Conservation (phyloP, 768 basidiomycete genomes). For the Stropharia rugosoannulata region DNA sequence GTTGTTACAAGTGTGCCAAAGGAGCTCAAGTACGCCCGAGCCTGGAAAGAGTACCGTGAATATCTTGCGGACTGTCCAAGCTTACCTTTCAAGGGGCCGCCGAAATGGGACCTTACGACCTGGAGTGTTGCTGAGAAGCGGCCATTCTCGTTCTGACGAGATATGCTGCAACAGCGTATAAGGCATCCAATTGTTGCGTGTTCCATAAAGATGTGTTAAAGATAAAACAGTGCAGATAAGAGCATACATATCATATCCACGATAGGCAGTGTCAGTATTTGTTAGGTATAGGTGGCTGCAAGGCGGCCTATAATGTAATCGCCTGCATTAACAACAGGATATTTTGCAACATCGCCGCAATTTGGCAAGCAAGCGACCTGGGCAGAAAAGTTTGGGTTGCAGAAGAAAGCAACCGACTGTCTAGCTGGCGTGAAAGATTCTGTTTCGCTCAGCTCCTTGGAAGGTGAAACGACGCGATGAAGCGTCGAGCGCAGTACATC, state of each 20-base stretch:
- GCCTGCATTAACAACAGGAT: constrained; percentile 69
- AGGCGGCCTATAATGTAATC: constrained; percentile 76
- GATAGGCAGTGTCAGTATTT: background rate
- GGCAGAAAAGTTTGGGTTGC: constrained; percentile 74
- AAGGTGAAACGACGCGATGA: constrained; percentile 80
- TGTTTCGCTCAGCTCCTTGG: constrained; percentile 43
- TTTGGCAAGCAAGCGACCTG: constrained; percentile 72
- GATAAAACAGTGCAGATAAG: background rate
- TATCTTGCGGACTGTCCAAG: constrained; percentile 22
- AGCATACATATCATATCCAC: background rate
- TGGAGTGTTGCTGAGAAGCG: constrained; percentile 31
- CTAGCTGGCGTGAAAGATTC: constrained; percentile 62
- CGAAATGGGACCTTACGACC: constrained; percentile 34
- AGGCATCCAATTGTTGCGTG: background rate
- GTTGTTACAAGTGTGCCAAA: constrained; percentile 21
- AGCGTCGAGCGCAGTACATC: constrained; percentile 77
- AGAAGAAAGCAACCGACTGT: constrained; percentile 87
- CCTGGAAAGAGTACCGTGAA: constrained; percentile 40
- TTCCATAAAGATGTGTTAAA: background rate
- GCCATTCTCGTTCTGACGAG: constrained; percentile 24
- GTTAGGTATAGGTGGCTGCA: constrained; percentile 53
- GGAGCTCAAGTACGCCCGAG: constrained; percentile 23
- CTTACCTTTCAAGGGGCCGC: constrained; percentile 26
- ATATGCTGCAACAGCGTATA: background rate
- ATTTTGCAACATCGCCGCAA: constrained; percentile 57